Conservation (phyloP, 2,329 filamentous ascomycete genomes). For the Xylaria sp. region DNA sequence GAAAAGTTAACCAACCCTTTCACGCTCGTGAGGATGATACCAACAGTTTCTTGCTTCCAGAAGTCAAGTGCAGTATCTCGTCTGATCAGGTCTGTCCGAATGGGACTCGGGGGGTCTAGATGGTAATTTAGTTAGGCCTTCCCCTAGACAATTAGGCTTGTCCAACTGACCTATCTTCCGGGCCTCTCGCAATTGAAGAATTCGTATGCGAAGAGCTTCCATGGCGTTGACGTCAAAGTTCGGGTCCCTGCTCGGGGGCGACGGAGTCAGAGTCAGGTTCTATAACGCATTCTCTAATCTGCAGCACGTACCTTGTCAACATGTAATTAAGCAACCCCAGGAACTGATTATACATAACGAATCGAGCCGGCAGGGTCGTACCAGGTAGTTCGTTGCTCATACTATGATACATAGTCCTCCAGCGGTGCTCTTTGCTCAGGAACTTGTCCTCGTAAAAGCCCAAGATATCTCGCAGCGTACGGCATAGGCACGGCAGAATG, state of each 20-base stretch:
- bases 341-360: slow-evolving; percentile 67
- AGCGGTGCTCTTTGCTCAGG: slow-evolving; percentile 60
- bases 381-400: slow-evolving; percentile 65
- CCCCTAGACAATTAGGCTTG: slow-evolving; percentile 37
- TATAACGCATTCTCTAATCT: slow-evolving; percentile 8
- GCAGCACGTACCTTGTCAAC: slow-evolving; percentile 59
- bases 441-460: slow-evolving; percentile 62
- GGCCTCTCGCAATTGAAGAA: slow-evolving; percentile 64
- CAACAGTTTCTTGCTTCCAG: slow-evolving; percentile 47
- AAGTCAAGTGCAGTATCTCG: slow-evolving; percentile 45
- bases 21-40: slow-evolving; percentile 25
- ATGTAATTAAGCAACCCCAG: slow-evolving; percentile 62
- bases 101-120: slow-evolving; percentile 45
- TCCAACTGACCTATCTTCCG: slow-evolving; percentile 61
- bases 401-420: slow-evolving; percentile 68
- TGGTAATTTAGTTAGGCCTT: slow-evolving; percentile 36
- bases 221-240: slow-evolving; percentile 67
- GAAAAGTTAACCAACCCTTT: slow-evolving; percentile 20
- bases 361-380: slow-evolving; percentile 63
- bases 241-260: slow-evolving; percentile 54
- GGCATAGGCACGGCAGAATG: slow-evolving; percentile 65
- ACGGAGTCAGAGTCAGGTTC: slow-evolving; percentile 32
- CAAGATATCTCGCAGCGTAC: slow-evolving; percentile 64
- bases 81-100: slow-evolving; percentile 44
- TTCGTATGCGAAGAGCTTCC: slow-evolving; percentile 60